These are phyloP conservation scores for Cadophora luteo-olivacea DNA, from an alignment of 2,329 filamentous ascomycete genomes.

Conservation along the genomic window DNA sequence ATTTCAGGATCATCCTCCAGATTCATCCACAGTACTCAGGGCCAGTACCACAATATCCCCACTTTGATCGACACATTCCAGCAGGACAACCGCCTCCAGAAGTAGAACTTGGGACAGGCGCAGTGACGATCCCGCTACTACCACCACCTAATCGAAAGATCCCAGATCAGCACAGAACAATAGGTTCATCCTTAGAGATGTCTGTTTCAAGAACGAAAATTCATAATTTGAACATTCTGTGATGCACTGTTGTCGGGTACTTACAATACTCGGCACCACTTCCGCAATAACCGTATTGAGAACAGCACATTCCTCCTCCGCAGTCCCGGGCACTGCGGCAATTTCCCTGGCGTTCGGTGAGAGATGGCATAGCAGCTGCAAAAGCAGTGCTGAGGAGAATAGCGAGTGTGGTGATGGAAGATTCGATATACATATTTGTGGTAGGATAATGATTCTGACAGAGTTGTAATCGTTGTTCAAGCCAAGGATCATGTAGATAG, in stretches of 20 bases:
- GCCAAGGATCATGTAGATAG: neutral
- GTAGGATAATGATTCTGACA: neutral
- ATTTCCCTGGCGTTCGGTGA: constrained; percentile 4
- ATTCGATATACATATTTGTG: neutral
- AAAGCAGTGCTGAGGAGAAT: neutral
- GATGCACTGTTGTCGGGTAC: neutral
- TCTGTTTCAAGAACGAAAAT: neutral
- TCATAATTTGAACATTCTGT: neutral
- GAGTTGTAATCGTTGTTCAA: neutral
- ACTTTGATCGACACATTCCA: neutral
- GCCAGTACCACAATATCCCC: neutral
- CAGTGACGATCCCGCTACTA: neutral
- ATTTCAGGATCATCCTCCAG: neutral
- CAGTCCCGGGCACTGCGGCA: neutral
- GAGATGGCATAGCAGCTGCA: neutral
- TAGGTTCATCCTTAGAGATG: neutral
- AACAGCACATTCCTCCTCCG: constrained; percentile 2
- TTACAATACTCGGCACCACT: constrained; percentile 1
- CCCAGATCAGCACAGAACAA: neutral
- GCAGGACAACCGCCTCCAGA: neutral
- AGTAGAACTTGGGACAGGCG: neutral
- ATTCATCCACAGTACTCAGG: neutral
- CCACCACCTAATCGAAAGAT: neutral
- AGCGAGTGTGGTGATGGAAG: neutral
- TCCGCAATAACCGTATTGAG: neutral